Conservation (phyloP, 257 asterid genomes). For the Osmanthus fragrans region DNA sequence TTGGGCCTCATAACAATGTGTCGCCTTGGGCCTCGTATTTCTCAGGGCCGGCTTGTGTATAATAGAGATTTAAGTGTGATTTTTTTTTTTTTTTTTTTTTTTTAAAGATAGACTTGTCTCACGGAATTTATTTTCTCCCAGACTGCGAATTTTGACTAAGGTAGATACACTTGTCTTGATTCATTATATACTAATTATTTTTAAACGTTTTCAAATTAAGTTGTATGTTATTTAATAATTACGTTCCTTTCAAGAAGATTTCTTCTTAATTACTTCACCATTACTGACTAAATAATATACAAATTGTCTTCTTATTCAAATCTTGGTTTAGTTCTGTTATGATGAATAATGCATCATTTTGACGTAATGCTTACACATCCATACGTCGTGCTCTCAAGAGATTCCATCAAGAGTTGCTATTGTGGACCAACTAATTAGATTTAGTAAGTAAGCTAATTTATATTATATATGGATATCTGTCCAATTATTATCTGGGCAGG, state of each 20-base stretch:
- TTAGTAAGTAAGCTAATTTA: not conserved
- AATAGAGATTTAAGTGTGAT: no score
- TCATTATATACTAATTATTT: no score
- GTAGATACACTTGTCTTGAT: no score
- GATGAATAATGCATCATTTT: not conserved
- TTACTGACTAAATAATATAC: not conserved
- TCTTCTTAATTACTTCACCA: not conserved
- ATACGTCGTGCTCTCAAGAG: not conserved
- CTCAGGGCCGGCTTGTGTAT: no score
- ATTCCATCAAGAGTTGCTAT: not conserved
- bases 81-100: no score
- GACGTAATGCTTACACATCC: not conserved
- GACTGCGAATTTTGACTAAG: no score
- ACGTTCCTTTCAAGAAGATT: not conserved
- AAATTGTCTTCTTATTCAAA: not conserved
- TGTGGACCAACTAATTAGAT: not conserved
- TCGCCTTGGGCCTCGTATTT: no score
- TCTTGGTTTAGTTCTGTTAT: not conserved
- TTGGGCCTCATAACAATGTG: no score
- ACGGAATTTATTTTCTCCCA: no score
- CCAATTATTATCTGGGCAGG: not conserved
- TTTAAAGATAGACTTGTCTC: no score
- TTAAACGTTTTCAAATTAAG: no score
- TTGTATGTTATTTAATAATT: no score
- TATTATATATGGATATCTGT: not conserved